Evolutionary conservation across 2,329 filamentous ascomycete species (phyloP), one percentile per base, ranked within the genome.

Genomic region (Exophiala lecanii-corni): DNA sequence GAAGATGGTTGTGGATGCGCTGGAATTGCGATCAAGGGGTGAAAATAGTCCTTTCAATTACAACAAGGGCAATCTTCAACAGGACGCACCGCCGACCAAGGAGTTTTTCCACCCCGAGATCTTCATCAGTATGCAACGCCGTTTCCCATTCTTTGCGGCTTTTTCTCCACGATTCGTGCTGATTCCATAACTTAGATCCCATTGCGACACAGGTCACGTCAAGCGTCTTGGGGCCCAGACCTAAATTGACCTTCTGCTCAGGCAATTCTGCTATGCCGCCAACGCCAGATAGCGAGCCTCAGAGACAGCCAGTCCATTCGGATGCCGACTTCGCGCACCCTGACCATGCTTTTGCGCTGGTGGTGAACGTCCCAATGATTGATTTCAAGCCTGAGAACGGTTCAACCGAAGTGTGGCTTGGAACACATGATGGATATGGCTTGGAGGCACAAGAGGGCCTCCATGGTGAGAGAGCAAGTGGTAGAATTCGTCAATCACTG

Each of bases 41-140:
- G 69, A 78, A 15, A 67, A 76, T 12, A 70, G 72, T 0, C 76
- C 75, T 0, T 82, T 73, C 64, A 82, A 82, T 52, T 81, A 81
- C 56, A 81, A 81, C 54, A 70, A 70, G 36, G 52, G 56, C 1
- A 82, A 81, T 49, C 64, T 81, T 23, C 78, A 82, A 49, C 79
- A 82, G 55, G 77, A 81, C 50, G 67, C 78, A 0, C 76, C 65
- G 4, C 69, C 75, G 2, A 69, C 72, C 0, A 59, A 62, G 0
- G 59, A 74, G 32, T 72, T 67, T 49, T 77, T 78, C 41, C 62
- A 67, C 13, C 59, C 66, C 1, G 62, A 62, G 3, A 73, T 81
- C 18, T 79, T 80, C 43, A 58, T 73, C 9, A 82, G 76, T 78
- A 59, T 38, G 64, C 51, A 6, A n/a, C n/a, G n/a, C n/a, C n/a